Conservation (phyloP, 108 stramenopile species). For the Licmophora abbreviata region DNA sequence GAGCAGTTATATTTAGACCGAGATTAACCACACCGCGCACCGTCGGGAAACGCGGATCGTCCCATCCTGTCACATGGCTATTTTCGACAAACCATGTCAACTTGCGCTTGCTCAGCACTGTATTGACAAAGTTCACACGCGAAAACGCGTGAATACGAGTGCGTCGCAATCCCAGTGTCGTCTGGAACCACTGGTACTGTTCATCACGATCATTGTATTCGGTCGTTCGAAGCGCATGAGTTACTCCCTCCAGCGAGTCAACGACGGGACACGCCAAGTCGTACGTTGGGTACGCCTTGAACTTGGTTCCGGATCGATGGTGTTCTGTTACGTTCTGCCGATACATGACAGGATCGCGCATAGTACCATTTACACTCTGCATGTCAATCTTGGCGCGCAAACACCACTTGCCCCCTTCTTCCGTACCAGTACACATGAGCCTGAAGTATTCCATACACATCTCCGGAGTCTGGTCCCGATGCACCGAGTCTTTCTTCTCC, state of each 20-base stretch:
- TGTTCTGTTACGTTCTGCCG: slow-evolving; percentile 92
- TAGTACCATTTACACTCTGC: slow-evolving; percentile 91
- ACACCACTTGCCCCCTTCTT: slow-evolving; percentile 86
- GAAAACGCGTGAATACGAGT: slow-evolving; percentile 94
- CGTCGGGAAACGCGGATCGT: slow-evolving; percentile 98
- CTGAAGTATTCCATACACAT: slow-evolving; percentile 82
- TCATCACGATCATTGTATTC: slow-evolving; percentile 97
- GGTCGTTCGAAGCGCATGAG: slow-evolving; percentile 96
- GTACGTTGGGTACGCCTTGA: slow-evolving; percentile 99
- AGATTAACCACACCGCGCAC: slow-evolving; percentile 91
- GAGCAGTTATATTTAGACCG: slow-evolving; percentile 84
- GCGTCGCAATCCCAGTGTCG: slow-evolving; percentile 74
- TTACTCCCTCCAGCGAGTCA: slow-evolving; percentile 97
- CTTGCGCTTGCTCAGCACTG: slow-evolving; percentile 95
- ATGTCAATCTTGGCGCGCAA: slow-evolving; percentile 98
- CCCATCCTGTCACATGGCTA: slow-evolving; percentile 93
- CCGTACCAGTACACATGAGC: slow-evolving; percentile 74
- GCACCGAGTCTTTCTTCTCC: slow-evolving; percentile 67
- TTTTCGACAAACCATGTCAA: slow-evolving; percentile 98
- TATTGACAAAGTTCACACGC: slow-evolving; percentile 96
- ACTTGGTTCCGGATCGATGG: slow-evolving; percentile 90
- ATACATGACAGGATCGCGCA: slow-evolving; percentile 97
- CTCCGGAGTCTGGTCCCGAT: slow-evolving; percentile 63
- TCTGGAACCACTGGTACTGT: slow-evolving; percentile 93
- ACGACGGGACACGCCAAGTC: slow-evolving; percentile 99